phyloP scores from a whole-genome alignment of 176 grass and related monocot genomes.

The Miscanthus lutarioriparius region DNA sequence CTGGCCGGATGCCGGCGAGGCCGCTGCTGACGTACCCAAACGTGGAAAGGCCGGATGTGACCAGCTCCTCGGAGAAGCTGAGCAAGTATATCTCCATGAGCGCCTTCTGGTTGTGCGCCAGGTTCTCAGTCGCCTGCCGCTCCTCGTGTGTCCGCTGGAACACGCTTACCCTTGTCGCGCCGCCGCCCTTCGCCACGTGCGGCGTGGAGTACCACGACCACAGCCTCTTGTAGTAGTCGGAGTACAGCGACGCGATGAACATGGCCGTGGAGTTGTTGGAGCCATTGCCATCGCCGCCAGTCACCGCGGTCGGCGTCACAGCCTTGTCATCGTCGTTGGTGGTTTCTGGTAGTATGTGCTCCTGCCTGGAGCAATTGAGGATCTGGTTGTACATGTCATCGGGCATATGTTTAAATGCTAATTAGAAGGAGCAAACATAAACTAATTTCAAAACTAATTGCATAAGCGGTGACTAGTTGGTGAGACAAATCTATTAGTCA shows the following conservation, averaged over 20 bases:
- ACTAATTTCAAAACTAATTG: no score
- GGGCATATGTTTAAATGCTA: no score
- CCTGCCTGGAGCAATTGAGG: constrained; percentile 32
- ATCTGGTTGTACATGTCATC: constrained; percentile 38
- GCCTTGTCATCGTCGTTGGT: background rate
- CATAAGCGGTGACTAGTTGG: no score
- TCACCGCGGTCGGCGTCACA: background rate
- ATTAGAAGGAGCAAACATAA: no score
- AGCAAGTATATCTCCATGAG: constrained; percentile 64
- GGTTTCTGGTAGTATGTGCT: constrained; percentile 24
- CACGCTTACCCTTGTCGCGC: constrained; percentile 18
- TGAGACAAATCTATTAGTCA: no score
- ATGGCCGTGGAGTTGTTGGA: constrained; percentile 23
- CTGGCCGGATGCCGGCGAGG: constrained; percentile 48
- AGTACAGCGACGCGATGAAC: constrained; percentile 41
- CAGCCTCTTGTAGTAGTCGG: constrained; percentile 41
- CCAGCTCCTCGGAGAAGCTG: constrained; percentile 45
- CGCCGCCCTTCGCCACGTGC: background rate
- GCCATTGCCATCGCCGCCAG: no score
- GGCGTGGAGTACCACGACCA: constrained; percentile 46
- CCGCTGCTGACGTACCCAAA: constrained; percentile 58
- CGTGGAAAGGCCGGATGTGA: constrained; percentile 52
- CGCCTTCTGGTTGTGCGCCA: constrained; percentile 59
- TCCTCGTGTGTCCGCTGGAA: constrained; percentile 65
- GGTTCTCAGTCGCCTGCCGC: constrained; percentile 32